Conservation (phyloP, 192 early-diverging fungal species). For the Backusella westeae region DNA sequence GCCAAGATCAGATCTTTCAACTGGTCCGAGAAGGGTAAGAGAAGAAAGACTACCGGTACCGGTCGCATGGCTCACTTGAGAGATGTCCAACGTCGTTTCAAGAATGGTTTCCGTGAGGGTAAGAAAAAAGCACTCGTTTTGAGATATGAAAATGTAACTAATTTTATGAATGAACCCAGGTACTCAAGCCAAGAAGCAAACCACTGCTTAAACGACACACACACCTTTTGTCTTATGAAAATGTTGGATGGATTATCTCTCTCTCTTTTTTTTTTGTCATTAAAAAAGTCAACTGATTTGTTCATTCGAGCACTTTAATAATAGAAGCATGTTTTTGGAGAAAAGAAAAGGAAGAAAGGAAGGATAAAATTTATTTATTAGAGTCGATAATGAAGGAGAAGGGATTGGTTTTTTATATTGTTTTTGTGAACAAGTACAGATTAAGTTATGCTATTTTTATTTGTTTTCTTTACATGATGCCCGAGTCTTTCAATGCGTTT, state of each 20-base stretch:
- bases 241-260: neutral
- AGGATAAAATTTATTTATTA: neutral
- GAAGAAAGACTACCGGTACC: constrained; percentile 99
- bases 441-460: neutral
- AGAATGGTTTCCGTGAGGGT: constrained; percentile 97
- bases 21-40: constrained; percentile 95
- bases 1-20: constrained; percentile 96
- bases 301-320: neutral
- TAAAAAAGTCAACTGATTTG: neutral
- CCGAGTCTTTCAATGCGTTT: constrained; percentile 77
- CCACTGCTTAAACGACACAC: neutral
- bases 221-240: neutral
- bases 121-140: neutral
- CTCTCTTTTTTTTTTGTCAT: neutral
- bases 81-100: constrained; percentile 88
- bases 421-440: constrained; percentile 4
- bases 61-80: constrained; percentile 98
- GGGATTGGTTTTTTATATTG: neutral
- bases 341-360: neutral
- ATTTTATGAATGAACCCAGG: neutral
- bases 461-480: constrained; percentile 50
- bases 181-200: constrained; percentile 20
- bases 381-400: neutral
- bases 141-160: neutral
- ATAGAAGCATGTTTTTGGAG: neutral